Conservation (phyloP, 2,329 filamentous ascomycete species). For the Cryphonectria radicalis region DNA sequence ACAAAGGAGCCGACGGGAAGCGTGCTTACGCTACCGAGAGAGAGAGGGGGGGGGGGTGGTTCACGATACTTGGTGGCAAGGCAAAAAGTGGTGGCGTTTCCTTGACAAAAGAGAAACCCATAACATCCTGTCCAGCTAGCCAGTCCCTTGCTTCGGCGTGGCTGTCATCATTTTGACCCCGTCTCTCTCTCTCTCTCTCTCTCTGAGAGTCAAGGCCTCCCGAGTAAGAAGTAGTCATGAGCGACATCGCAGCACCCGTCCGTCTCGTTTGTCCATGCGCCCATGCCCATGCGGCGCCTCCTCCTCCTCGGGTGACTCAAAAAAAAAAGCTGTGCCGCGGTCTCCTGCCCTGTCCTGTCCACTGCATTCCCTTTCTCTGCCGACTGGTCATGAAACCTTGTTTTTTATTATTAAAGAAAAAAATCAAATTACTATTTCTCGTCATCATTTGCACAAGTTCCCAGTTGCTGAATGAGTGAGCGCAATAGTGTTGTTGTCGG, state of each 20-base stretch:
- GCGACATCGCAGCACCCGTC: constrained; percentile 5
- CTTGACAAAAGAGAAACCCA: not conserved
- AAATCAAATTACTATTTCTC: too few species aligned
- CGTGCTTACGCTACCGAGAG: not conserved
- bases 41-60: not conserved
- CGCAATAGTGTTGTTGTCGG: not conserved
- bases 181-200: not conserved
- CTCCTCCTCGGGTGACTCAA: not conserved
- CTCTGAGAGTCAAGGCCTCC: not conserved
- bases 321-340: not conserved
- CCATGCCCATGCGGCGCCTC: not conserved
- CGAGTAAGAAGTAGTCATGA: not conserved
- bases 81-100: not conserved
- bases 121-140: not conserved
- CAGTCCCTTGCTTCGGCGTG: not conserved
- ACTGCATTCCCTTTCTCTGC: not conserved
- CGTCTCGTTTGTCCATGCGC: not conserved
- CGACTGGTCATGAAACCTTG: too few species aligned
- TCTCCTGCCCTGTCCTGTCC: not conserved
- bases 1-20: not conserved
- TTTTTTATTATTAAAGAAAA: too few species aligned
- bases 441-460: not conserved
- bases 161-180: not conserved
- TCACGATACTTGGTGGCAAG: not conserved
- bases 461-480: not conserved